These are phyloP conservation scores for Sugiyamaella novakii DNA, from an alignment of 1,139 yeast genomes.

Conservation along the genomic window DNA sequence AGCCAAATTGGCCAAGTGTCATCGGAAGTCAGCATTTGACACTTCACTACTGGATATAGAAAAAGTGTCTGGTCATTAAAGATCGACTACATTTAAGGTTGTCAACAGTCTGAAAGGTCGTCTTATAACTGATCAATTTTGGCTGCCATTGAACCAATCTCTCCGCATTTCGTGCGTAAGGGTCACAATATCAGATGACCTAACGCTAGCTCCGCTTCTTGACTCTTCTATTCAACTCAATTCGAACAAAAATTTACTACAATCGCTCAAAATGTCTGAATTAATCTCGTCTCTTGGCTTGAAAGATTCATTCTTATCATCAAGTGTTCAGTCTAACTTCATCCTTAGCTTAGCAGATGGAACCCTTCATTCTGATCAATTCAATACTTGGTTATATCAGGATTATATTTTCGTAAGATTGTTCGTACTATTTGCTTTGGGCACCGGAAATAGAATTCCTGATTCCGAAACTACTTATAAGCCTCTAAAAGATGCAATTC, in stretches of 20 bases:
- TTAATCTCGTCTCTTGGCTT: conserved; percentile 10
- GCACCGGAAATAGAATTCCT: conserved; percentile 17
- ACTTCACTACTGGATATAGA: no score
- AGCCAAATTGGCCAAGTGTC: conserved; percentile 26
- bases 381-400: conserved; percentile 23
- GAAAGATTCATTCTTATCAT: background rate
- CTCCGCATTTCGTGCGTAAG: no score
- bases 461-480: conserved; percentile 3
- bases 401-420: conserved; percentile 21
- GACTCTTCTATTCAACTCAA: no score
- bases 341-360: conserved; percentile 14
- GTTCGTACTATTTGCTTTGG: conserved; percentile 13
- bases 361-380: conserved; percentile 13
- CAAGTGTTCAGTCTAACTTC: conserved; percentile 11
- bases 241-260: no score
- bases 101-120: background rate
- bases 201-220: no score
- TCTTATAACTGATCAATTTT: conserved; percentile 1
- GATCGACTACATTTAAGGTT: no score
- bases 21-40: conserved; percentile 18
- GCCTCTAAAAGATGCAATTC: conserved; percentile 14
- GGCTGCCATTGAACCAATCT: background rate
- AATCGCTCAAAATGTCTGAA: conserved; percentile 10
- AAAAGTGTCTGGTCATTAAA: no score
- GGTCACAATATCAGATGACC: no score